Evolutionary conservation across 768 basidiomycete genomes (phyloP).

Genomic region (Chalciporus sphaerocephalus): DNA sequence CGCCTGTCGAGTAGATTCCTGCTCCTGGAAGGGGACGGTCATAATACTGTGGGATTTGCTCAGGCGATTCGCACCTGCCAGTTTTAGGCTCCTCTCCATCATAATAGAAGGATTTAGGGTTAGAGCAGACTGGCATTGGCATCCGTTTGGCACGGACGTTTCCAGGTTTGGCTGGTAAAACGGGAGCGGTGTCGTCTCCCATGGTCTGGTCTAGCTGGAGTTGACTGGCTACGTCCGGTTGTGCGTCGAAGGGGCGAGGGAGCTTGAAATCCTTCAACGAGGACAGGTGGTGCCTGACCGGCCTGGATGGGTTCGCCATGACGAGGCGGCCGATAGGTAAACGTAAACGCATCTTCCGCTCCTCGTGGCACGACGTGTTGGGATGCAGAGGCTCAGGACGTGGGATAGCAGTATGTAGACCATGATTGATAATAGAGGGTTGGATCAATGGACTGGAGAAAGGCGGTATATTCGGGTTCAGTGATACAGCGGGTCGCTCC

Average conservation of each 20-base stretch:
- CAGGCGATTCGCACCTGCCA: not conserved
- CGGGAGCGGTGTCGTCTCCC: not conserved
- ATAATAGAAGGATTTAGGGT: too few relatives aligned
- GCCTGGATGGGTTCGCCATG: not conserved
- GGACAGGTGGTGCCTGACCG: not conserved
- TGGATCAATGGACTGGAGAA: not conserved
- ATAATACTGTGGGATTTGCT: not conserved
- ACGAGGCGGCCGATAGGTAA: not conserved
- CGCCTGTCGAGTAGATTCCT: not conserved
- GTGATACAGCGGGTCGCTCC: not conserved
- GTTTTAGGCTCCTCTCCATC: not conserved
- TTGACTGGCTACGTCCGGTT: not conserved
- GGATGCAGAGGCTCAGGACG: too few relatives aligned
- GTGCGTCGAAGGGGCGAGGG: not conserved
- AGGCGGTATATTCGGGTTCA: not conserved
- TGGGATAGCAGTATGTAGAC: not conserved
- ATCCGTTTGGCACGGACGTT: too few relatives aligned
- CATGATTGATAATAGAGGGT: slow-evolving; percentile 1
- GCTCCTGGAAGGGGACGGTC: not conserved
- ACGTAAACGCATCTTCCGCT: slow-evolving; percentile 2
- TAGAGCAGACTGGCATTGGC: too few relatives aligned
- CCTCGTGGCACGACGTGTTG: too few relatives aligned
- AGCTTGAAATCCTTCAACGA: not conserved
- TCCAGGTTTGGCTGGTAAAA: too few relatives aligned
- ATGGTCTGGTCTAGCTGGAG: not conserved